These are phyloP conservation scores for Boletales sp. DNA, from an alignment of 768 basidiomycete species.

Conservation along the genomic window DNA sequence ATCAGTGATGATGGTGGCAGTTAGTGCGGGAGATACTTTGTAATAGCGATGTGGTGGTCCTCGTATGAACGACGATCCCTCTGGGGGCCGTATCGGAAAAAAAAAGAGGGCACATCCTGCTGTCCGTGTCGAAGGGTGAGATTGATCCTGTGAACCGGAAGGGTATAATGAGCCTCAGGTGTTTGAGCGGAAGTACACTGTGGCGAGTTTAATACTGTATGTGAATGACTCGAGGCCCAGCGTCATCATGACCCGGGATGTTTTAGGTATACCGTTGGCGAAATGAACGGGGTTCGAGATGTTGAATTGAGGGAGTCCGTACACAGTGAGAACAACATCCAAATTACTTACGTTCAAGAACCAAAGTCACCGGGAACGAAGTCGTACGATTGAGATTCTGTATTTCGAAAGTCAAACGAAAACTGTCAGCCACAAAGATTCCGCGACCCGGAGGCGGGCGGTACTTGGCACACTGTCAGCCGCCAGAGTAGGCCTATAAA, in stretches of 20 bases:
- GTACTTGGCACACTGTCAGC: conserved; percentile 14
- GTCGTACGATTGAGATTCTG: background rate
- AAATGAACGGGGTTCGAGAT: too few relatives aligned
- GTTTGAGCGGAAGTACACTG: too few relatives aligned
- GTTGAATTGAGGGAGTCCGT: too few relatives aligned
- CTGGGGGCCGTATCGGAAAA: background rate
- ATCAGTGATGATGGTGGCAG: background rate
- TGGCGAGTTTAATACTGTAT: too few relatives aligned
- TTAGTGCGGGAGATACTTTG: background rate
- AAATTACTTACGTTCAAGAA: too few relatives aligned
- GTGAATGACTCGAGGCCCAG: too few relatives aligned
- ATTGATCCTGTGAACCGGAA: too few relatives aligned
- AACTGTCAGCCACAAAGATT: conserved; percentile 17
- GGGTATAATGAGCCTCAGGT: too few relatives aligned
- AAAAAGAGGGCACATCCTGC: background rate
- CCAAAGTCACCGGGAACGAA: background rate
- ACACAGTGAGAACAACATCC: too few relatives aligned
- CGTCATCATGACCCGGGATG: too few relatives aligned
- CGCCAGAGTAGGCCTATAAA: conserved; percentile 18
- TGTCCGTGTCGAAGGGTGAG: too few relatives aligned
- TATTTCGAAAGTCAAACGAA: background rate
- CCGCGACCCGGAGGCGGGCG: background rate
- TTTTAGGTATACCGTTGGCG: too few relatives aligned
- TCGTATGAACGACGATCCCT: background rate
- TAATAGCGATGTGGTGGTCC: background rate